Percentiles rank a stretch among this genome's conserved stretches.
Conservation (phyloP, 345 rosid genomes). For the Bretschneidera sinensis region DNA sequence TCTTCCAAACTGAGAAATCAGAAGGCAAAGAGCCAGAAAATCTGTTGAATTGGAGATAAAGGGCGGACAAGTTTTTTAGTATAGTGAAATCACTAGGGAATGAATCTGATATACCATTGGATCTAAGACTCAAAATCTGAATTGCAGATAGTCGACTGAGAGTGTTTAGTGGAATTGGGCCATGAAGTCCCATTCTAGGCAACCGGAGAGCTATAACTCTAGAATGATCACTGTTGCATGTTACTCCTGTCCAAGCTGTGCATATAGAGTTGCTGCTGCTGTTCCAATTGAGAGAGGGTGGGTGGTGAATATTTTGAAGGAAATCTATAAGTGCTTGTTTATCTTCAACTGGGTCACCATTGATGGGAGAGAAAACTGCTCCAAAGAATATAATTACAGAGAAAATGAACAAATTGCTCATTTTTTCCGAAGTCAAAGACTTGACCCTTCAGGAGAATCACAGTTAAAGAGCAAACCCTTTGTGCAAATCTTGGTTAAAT, state of each 20-base stretch:
- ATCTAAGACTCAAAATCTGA: constrained; percentile 58
- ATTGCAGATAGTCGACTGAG: constrained; percentile 64
- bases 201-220: constrained; percentile 53
- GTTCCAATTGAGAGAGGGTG: constrained; percentile 65
- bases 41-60: constrained; percentile 65
- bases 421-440: constrained; percentile 11
- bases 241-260: constrained; percentile 71
- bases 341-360: constrained; percentile 56
- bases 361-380: constrained; percentile 24
- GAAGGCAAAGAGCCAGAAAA: constrained; percentile 60
- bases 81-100: constrained; percentile 56
- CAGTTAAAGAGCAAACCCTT: constrained; percentile 7
- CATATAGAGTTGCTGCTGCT: constrained; percentile 46
- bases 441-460: constrained; percentile 2
- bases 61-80: constrained; percentile 54
- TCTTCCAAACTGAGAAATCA: constrained; percentile 65
- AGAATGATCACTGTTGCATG: constrained; percentile 52
- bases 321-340: constrained; percentile 73
- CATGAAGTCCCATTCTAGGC: constrained; percentile 53
- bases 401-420: constrained; percentile 28
- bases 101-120: constrained; percentile 63
- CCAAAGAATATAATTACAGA: constrained; percentile 31
- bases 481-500: constrained; percentile 17
- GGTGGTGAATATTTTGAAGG: constrained; percentile 42
- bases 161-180: constrained; percentile 44